These are phyloP conservation scores for Miscanthus lutarioriparius DNA, from an alignment of 176 grass and related monocot genomes.

Conservation along the genomic window DNA sequence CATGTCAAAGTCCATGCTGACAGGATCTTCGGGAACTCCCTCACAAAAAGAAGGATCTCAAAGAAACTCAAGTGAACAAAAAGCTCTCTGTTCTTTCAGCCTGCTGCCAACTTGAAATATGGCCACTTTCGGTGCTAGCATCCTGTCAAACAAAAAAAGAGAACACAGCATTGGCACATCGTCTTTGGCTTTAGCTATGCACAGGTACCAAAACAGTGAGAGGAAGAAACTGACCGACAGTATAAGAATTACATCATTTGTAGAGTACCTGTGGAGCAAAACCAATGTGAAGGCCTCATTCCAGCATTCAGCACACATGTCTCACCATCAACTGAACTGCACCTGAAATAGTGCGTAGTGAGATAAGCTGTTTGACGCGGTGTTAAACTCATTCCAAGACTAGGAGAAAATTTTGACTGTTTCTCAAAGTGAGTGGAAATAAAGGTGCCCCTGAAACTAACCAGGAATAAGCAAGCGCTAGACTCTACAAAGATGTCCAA, in stretches of 20 bases:
- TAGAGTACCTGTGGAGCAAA: constrained; percentile 15
- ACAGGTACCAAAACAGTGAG: constrained; percentile 19
- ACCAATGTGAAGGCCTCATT: background rate
- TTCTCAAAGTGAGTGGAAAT: background rate
- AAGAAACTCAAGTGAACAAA: background rate
- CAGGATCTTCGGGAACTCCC: background rate
- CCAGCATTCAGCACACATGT: background rate
- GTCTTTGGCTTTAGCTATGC: constrained; percentile 7
- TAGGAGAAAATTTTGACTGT: background rate
- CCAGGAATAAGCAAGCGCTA: background rate
- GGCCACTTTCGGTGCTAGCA: background rate
- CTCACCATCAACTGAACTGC: constrained; percentile 4
- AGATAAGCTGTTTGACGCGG: constrained; percentile 2
- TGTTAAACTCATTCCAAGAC: constrained; percentile 1
- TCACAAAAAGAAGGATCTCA: background rate
- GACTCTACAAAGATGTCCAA: background rate
- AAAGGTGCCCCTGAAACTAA: background rate
- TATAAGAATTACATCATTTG: background rate
- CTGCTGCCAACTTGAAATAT: constrained; percentile 8
- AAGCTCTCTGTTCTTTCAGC: background rate
- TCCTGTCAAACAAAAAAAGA: constrained; percentile 31
- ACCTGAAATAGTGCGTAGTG: background rate
- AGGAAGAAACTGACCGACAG: background rate
- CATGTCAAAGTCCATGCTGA: constrained; percentile 1
- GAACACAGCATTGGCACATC: background rate